Evolutionary conservation across 2,329 filamentous ascomycete species (phyloP).

Genomic region (Clonostachys chloroleuca): DNA sequence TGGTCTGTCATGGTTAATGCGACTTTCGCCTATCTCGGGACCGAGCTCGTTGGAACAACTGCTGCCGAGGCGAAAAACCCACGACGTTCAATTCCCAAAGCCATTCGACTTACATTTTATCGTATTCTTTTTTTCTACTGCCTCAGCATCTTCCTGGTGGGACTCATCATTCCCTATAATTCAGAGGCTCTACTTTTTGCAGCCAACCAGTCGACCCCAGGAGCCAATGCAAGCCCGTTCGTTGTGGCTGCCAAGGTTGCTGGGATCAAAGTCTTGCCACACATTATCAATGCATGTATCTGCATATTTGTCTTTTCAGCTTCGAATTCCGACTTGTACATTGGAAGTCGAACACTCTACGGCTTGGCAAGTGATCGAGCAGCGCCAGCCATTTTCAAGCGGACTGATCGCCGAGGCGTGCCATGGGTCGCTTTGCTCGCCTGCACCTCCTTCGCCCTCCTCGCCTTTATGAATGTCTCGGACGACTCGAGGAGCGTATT

Average conservation of each 20-base stretch:
- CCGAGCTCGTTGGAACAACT: slow-evolving; percentile 43
- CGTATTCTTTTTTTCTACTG: slow-evolving; percentile 80
- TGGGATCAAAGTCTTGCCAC: slow-evolving; percentile 56
- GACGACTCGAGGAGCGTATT: slow-evolving; percentile 54
- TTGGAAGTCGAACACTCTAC: slow-evolving; percentile 67
- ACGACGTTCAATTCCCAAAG: slow-evolving; percentile 68
- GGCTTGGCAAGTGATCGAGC: slow-evolving; percentile 68
- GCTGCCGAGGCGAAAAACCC: slow-evolving; percentile 66
- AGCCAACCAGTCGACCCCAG: slow-evolving; percentile 23
- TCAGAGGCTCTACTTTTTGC: slow-evolving; percentile 54
- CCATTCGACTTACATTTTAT: slow-evolving; percentile 77
- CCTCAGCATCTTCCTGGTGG: slow-evolving; percentile 67
- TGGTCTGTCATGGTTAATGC: slow-evolving; percentile 73
- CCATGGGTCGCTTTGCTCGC: slow-evolving; percentile 61
- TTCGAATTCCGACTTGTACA: slow-evolving; percentile 75
- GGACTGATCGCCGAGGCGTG: slow-evolving; percentile 67
- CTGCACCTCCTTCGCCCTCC: slow-evolving; percentile 57
- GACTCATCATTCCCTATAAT: slow-evolving; percentile 74
- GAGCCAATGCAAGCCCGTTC: slow-evolving; percentile 59
- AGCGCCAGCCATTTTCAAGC: slow-evolving; percentile 67
- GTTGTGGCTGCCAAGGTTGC: slow-evolving; percentile 69
- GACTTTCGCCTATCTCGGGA: slow-evolving; percentile 75
- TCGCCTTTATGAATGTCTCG: slow-evolving; percentile 65
- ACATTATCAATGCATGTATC: slow-evolving; percentile 71
- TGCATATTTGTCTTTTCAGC: slow-evolving; percentile 73